Evolutionary conservation across 2,329 filamentous ascomycete genomes (phyloP).

Genomic region (Byssothecium circinans): DNA sequence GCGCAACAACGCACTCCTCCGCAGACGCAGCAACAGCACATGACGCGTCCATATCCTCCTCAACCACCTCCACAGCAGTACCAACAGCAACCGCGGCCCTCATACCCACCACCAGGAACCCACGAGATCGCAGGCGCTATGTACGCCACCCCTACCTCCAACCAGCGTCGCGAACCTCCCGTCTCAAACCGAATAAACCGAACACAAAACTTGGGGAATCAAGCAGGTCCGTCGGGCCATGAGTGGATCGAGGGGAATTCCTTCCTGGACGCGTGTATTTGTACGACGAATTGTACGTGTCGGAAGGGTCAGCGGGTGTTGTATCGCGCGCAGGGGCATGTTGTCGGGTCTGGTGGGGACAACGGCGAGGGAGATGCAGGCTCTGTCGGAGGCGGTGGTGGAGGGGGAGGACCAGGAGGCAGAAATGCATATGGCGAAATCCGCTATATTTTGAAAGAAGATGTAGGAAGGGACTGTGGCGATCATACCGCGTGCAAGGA

Average conservation of each 20-base stretch:
- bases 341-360: conserved; percentile 6
- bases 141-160: conserved; percentile 5
- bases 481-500: conserved; percentile 22
- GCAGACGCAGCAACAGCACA: neutral
- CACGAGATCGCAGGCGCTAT: conserved; percentile 21
- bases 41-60: too few relatives aligned
- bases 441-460: conserved; percentile 28
- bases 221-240: conserved; percentile 18
- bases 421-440: conserved; percentile 27
- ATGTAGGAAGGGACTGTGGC: conserved; percentile 30
- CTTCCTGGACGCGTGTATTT: conserved; percentile 35
- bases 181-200: conserved; percentile 12
- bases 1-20: neutral
- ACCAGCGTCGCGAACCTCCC: neutral
- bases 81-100: too few relatives aligned
- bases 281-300: conserved; percentile 31
- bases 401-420: conserved; percentile 29
- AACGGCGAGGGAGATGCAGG: conserved; percentile 30
- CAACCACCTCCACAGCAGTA: neutral
- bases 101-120: conserved; percentile 1
- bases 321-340: conserved; percentile 17
- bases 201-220: conserved; percentile 6
- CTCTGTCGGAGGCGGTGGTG: conserved; percentile 26
- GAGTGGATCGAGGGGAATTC: conserved; percentile 27
- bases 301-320: conserved; percentile 31